Percentiles rank a stretch among this genome's conserved stretches.
Evolutionary conservation across 2,329 filamentous ascomycete genomes (phyloP).

Genomic region (Ophiosphaerella herpotricha): DNA sequence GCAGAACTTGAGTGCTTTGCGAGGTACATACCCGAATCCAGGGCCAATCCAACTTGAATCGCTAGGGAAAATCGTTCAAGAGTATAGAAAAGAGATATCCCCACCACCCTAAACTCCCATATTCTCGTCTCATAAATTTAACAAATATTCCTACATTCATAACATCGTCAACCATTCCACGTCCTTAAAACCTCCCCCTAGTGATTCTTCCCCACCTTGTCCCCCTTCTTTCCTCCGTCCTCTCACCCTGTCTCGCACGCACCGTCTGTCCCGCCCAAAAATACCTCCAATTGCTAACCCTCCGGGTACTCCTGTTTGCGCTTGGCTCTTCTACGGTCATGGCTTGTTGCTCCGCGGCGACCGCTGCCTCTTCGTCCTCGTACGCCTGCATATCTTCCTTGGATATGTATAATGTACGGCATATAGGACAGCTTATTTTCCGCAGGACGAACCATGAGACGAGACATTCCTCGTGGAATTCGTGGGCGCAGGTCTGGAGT

Average conservation of each 20-base stretch:
- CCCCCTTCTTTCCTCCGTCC: background rate
- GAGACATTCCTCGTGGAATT: slow-evolving; percentile 40
- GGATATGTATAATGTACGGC: slow-evolving; percentile 32
- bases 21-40: no score
- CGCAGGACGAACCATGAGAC: slow-evolving; percentile 36
- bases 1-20: no score
- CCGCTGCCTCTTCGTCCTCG: slow-evolving; percentile 18
- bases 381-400: slow-evolving; percentile 22
- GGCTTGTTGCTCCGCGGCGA: background rate
- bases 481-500: slow-evolving; percentile 31
- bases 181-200: no score
- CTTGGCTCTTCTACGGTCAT: background rate
- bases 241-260: background rate
- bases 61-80: no score
- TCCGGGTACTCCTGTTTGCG: background rate
- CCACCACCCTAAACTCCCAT: background rate
- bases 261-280: slow-evolving; percentile 7
- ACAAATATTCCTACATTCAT: background rate
- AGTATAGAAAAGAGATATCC: no score
- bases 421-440: slow-evolving; percentile 40
- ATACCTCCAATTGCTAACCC: slow-evolving; percentile 17
- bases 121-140: background rate
- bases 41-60: no score
- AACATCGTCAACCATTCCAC: background rate
- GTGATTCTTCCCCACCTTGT: background rate